Evolutionary conservation across 768 basidiomycete genomes (phyloP).

Genomic region (Fomitopsis serialis): DNA sequence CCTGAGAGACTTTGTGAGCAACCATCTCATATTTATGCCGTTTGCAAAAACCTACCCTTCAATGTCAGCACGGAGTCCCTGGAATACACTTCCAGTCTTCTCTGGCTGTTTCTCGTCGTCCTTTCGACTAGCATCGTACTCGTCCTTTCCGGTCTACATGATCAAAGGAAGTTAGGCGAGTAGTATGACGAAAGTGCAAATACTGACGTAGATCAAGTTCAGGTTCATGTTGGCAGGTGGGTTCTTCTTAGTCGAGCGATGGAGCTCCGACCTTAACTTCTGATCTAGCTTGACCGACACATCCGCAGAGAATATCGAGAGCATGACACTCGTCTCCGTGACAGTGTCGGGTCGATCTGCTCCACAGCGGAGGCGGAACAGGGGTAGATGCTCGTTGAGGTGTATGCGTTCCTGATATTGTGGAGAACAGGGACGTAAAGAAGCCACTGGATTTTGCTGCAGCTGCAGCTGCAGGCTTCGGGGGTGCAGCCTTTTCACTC

Average conservation of each 20-base stretch:
- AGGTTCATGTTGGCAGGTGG: constrained; percentile 73
- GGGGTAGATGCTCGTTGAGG: constrained; percentile 29
- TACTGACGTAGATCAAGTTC: constrained; percentile 77
- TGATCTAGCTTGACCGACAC: constrained; percentile 59
- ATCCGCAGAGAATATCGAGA: constrained; percentile 64
- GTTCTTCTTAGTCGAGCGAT: constrained; percentile 93
- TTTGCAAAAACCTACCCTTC: constrained; percentile 50
- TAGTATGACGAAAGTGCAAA: neutral
- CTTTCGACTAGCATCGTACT: constrained; percentile 66
- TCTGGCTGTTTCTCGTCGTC: constrained; percentile 59
- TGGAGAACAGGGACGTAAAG: constrained; percentile 35
- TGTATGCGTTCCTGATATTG: constrained; percentile 22
- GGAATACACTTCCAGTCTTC: constrained; percentile 76
- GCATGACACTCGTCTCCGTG: constrained; percentile 48
- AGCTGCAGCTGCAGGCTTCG: constrained; percentile 7
- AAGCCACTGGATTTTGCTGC: constrained; percentile 25
- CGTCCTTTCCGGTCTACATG: constrained; percentile 70
- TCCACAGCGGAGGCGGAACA: constrained; percentile 30
- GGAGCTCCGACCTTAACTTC: constrained; percentile 67
- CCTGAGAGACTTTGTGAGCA: constrained; percentile 27
- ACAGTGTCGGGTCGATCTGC: constrained; percentile 20
- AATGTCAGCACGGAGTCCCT: constrained; percentile 81
- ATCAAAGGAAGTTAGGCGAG: neutral
- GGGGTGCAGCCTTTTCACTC: constrained; percentile 47
- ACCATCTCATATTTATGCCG: neutral